Evolutionary conservation across 2,329 filamentous ascomycete species (phyloP), one percentile per base, ranked within the genome.

Genomic region (Paramyrothecium roridum): DNA sequence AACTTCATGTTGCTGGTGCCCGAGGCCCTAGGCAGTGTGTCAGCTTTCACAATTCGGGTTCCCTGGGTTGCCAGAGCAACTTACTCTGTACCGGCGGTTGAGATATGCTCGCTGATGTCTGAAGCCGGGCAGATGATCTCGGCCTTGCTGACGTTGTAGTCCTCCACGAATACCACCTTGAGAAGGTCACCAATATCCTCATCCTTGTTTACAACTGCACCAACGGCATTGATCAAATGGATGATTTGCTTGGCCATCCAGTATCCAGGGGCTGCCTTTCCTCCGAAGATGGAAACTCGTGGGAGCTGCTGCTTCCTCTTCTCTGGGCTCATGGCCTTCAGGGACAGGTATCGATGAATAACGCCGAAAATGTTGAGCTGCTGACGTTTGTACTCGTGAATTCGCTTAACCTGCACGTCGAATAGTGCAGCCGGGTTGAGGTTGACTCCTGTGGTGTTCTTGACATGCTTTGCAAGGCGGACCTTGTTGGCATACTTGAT

Each of bases 231-330:
- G 79, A 99, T 87, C 55, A 99, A 83, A 70, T 98, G 93, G 65
- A 99, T 99, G 63, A 97, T 92, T 45, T 95, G 96, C 84, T 99
- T 99, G 40, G 95, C 95, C 95, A 98, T 99, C 95, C 95, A 99
- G 80, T 99, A 99, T 17, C 95, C 95, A 0, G 95, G 95, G 2
- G 95, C 95, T 23, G 95, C 95, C 77, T 99, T 99, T 65, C 95
- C 95, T 69, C 95, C 95, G 70, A 99, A 98, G 72, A 99, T 96
- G 55, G 90, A 95, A 11, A 98, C 95, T 52, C 93, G 88, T 17
- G 93, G 91, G 48, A 88, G 84, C 57, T 90, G 81, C 76, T 95
- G 95, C 81, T 96, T 93, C 62, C 87, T 85, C 70, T 96, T 89
- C 65, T 92, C 90, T 0, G 90, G 80, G 22, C 82, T 85, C 88